phyloP scores from a whole-genome alignment of 1,139 yeast species.

The Casaregolazyma suthepensis region DNA sequence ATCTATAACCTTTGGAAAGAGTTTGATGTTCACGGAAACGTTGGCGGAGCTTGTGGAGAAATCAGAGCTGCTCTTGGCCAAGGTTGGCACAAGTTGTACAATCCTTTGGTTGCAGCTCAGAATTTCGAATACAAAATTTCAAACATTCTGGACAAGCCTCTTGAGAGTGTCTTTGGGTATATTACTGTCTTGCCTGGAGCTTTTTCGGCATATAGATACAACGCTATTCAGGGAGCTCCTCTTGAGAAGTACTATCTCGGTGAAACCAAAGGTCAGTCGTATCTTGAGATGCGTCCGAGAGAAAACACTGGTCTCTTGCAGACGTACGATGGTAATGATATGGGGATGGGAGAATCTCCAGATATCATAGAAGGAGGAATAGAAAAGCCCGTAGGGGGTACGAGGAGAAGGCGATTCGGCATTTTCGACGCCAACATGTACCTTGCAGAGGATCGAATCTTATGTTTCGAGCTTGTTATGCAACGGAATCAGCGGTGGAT shows the following conservation, averaged over 20 bases:
- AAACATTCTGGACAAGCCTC: constrained; percentile 88
- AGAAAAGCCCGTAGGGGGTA: background rate
- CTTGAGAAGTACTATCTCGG: constrained; percentile 75
- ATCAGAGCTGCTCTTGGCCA: constrained; percentile 65
- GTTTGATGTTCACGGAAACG: constrained; percentile 57
- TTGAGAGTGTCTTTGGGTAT: constrained; percentile 90
- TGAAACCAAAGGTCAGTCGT: constrained; percentile 50
- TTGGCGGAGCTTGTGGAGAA: constrained; percentile 90
- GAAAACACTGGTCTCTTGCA: background rate
- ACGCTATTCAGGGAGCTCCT: constrained; percentile 64
- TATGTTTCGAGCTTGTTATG: constrained; percentile 80
- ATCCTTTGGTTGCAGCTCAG: constrained; percentile 90
- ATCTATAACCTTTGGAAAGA: constrained; percentile 70
- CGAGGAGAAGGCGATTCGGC: constrained; percentile 33
- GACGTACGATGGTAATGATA: constrained; percentile 5
- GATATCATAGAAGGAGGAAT: background rate
- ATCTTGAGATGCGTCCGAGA: constrained; percentile 36
- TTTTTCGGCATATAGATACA: constrained; percentile 77
- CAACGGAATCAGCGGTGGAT: constrained; percentile 56
- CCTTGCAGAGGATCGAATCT: constrained; percentile 76
- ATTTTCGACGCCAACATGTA: constrained; percentile 80
- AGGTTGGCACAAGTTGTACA: constrained; percentile 47
- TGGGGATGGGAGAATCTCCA: constrained; percentile 8
- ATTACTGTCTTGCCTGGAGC: constrained; percentile 96
- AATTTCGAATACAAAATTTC: constrained; percentile 96